These are phyloP conservation scores for Friedmanniomyces simplex DNA, from an alignment of 495 filamentous ascomycete species.

Conservation along the genomic window DNA sequence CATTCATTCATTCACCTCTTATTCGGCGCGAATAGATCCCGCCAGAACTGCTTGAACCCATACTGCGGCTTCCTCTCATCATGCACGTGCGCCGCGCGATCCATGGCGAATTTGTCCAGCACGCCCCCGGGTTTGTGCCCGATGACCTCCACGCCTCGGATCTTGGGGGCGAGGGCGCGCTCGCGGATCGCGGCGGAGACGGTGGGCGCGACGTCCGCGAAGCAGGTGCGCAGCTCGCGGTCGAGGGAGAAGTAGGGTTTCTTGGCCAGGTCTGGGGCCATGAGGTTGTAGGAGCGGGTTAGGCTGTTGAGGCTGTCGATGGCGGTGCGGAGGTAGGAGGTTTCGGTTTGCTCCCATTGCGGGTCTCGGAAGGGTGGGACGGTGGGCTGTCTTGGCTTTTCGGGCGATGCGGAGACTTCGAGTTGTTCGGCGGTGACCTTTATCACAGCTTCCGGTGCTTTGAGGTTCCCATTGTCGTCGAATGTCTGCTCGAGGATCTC, in stretches of 20 bases:
- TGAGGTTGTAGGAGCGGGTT: slow-evolving; percentile 84
- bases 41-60: slow-evolving; percentile 81
- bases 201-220: slow-evolving; percentile 70
- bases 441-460: neutral
- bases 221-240: slow-evolving; percentile 72
- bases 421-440: slow-evolving; percentile 4
- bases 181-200: slow-evolving; percentile 61
- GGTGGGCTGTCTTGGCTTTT: slow-evolving; percentile 11
- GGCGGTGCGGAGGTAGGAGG: slow-evolving; percentile 65
- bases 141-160: slow-evolving; percentile 29
- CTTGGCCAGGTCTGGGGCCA: slow-evolving; percentile 82
- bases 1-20: too few species aligned
- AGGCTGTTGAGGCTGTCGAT: slow-evolving; percentile 70
- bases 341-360: slow-evolving; percentile 58
- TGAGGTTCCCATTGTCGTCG: slow-evolving; percentile 13
- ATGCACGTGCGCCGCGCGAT: slow-evolving; percentile 48
- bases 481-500: slow-evolving; percentile 18
- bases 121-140: slow-evolving; percentile 34
- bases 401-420: neutral
- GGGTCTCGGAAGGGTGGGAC: slow-evolving; percentile 51
- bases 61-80: slow-evolving; percentile 66
- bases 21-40: slow-evolving; percentile 52
- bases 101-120: slow-evolving; percentile 44
- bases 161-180: slow-evolving; percentile 47
- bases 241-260: slow-evolving; percentile 85